Percentiles rank a stretch among this genome's conserved stretches.
These are phyloP conservation scores for Alternaria sp. DNA, from an alignment of 2,329 filamentous ascomycete genomes.

Conservation along the genomic window DNA sequence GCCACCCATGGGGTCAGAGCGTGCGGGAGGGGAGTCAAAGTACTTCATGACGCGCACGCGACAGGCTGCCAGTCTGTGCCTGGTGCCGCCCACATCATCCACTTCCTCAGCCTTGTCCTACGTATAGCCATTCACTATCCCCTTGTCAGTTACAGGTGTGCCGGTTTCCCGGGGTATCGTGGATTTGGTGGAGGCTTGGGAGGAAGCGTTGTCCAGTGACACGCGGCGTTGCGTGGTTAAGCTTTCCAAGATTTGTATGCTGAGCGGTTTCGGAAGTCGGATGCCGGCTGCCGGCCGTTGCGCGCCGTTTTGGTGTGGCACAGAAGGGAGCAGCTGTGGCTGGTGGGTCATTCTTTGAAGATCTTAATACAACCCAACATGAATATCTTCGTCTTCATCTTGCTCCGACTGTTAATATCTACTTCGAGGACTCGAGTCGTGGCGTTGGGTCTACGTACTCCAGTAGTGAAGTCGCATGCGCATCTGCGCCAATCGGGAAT, in stretches of 20 bases:
- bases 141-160: conserved; percentile 3
- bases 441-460: background rate
- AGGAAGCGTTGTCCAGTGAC: conserved; percentile 19
- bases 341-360: background rate
- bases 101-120: background rate
- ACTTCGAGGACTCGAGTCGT: background rate
- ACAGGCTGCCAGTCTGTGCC: conserved; percentile 1
- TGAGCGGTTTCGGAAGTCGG: background rate
- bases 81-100: conserved; percentile 7
- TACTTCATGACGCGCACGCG: conserved; percentile 13
- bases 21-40: conserved; percentile 1
- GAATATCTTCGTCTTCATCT: background rate
- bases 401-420: background rate
- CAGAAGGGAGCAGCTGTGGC: background rate
- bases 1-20: background rate
- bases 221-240: conserved; percentile 25
- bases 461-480: conserved; percentile 12
- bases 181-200: conserved; percentile 8
- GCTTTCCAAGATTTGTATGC: conserved; percentile 14
- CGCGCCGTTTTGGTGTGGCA: background rate
- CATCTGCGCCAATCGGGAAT: conserved; percentile 10
- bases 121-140: background rate
- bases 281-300: background rate
- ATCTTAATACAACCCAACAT: background rate
- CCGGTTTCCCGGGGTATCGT: background rate